Evolutionary conservation across 441 rosid genomes (phyloP).

Genomic region (Syzygium malaccense): DNA sequence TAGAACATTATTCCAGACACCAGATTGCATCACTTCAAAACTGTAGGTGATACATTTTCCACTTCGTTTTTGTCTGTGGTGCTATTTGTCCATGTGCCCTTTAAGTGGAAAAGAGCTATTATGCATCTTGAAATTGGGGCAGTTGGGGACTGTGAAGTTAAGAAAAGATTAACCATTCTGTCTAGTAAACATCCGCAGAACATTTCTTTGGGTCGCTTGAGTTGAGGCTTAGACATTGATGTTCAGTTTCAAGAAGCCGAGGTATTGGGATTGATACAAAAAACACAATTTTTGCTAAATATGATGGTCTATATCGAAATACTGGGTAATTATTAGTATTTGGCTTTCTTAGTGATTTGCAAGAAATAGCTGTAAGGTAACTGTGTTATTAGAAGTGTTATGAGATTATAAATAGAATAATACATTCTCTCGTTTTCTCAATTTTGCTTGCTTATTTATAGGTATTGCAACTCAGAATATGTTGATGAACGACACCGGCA

Average conservation of each 20-base stretch:
- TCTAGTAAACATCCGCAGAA: background rate
- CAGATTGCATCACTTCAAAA: constrained; percentile 55
- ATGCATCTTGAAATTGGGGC: background rate
- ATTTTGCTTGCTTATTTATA: constrained; percentile 1
- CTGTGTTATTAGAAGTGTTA: background rate
- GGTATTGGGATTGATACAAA: background rate
- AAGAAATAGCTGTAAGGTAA: background rate
- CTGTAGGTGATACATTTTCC: constrained; percentile 19
- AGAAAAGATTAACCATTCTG: background rate
- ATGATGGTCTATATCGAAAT: background rate
- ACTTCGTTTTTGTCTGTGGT: background rate
- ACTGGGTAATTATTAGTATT: background rate
- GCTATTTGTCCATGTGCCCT: background rate
- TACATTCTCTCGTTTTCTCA: background rate
- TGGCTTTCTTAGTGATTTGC: background rate
- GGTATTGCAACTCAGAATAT: constrained; percentile 35
- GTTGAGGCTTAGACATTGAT: background rate
- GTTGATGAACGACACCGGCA: constrained; percentile 68
- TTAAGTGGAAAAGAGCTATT: background rate
- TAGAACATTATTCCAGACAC: constrained; percentile 47
- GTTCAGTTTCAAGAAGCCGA: background rate
- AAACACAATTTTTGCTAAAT: background rate
- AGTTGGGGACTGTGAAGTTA: background rate
- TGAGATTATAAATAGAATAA: background rate
- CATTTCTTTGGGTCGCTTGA: background rate